These are phyloP conservation scores for Eimeria maxima DNA, from an alignment of 169 alveolate species.

Conservation along the genomic window DNA sequence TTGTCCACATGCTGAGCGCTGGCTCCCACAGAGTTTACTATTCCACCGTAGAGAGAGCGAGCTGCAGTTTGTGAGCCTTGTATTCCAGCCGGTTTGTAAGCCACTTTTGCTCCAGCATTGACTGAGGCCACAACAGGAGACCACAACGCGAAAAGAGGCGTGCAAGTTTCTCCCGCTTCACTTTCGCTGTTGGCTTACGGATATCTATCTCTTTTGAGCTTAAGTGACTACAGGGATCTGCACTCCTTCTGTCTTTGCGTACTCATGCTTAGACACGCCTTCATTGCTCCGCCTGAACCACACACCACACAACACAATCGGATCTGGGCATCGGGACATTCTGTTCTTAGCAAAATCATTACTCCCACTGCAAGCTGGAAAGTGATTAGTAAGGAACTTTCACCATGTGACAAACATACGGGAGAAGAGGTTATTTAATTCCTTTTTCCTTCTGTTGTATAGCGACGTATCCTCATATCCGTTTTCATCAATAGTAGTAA, in stretches of 20 bases:
- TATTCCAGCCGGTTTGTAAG: constrained; percentile 13
- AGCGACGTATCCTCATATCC: constrained; percentile 32
- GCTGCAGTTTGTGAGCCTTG: background rate
- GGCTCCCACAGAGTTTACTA: constrained; percentile 61
- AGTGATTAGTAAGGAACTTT: background rate
- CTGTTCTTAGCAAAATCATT: no score
- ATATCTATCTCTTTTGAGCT: background rate
- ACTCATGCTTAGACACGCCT: constrained; percentile 53
- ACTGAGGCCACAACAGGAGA: constrained; percentile 56
- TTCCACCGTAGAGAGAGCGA: constrained; percentile 71
- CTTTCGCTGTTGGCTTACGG: background rate
- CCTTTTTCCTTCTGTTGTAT: constrained; percentile 11
- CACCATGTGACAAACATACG: background rate
- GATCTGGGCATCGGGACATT: background rate
- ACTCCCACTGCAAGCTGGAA: background rate
- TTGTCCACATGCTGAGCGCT: constrained; percentile 40
- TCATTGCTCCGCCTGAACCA: constrained; percentile 50
- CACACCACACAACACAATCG: background rate
- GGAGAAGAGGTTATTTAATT: constrained; percentile 14
- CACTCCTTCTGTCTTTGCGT: background rate
- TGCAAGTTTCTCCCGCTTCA: background rate
- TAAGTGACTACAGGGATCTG: background rate
- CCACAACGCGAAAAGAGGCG: constrained; percentile 2
- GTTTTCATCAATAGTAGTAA: constrained; percentile 11
- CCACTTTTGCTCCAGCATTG: constrained; percentile 57